Evolutionary conservation across 805 yeast species (phyloP).

Genomic region (Danielia reshetovae): DNA sequence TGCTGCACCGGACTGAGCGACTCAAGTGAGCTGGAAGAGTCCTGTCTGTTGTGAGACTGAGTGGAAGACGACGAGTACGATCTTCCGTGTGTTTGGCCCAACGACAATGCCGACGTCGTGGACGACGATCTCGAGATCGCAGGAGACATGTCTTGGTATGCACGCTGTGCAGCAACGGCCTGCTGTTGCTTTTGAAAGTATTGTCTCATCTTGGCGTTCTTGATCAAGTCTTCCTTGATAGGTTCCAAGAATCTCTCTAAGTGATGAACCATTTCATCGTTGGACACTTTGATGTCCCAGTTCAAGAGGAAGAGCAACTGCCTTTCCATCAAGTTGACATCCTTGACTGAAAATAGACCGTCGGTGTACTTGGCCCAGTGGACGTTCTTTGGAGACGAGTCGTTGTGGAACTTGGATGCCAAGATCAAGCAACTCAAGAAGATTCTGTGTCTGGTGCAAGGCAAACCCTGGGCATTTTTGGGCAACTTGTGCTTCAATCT

Average conservation of each 20-base stretch:
- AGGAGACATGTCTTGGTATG: constrained; percentile 1
- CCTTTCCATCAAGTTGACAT: constrained; percentile 77
- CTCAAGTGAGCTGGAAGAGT: constrained; percentile 18
- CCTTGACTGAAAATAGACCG: constrained; percentile 62
- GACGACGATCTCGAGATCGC: constrained; percentile 15
- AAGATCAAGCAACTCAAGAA: constrained; percentile 70
- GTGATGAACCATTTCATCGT: constrained; percentile 39
- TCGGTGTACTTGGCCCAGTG: constrained; percentile 82
- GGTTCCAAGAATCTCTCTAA: constrained; percentile 49
- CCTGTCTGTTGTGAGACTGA: constrained; percentile 19
- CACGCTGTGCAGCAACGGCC: constrained; percentile 11
- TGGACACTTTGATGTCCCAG: constrained; percentile 59
- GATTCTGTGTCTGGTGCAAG: constrained; percentile 77
- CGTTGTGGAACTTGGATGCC: constrained; percentile 73
- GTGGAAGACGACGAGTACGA: constrained; percentile 3
- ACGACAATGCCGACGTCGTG: constrained; percentile 13
- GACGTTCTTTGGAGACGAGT: constrained; percentile 69
- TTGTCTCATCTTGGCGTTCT: constrained; percentile 30
- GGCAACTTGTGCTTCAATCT: constrained; percentile 60
- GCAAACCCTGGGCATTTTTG: constrained; percentile 67
- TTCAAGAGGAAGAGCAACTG: constrained; percentile 63
- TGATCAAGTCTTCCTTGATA: constrained; percentile 39
- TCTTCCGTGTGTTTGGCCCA: constrained; percentile 10
- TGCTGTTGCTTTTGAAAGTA: constrained; percentile 25
- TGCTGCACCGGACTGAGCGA: constrained; percentile 11